Conservation (phyloP, 1,284 basidiomycete species). For the Boletus austroedulis region DNA sequence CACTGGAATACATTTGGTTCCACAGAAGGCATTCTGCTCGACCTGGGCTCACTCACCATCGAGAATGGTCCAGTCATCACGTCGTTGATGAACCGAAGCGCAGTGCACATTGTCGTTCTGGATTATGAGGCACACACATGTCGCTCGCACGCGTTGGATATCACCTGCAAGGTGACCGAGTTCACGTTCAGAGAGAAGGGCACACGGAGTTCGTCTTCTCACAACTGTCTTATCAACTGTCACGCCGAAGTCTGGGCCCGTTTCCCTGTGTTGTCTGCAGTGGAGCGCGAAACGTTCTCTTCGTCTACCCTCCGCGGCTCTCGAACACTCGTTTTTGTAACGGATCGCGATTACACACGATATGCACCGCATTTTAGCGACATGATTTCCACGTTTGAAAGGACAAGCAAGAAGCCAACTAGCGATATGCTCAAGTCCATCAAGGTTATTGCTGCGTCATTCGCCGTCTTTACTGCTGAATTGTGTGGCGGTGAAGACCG, state of each 20-base stretch:
- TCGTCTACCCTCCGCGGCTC: conserved; percentile 33
- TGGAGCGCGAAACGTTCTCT: conserved; percentile 46
- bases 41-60: conserved; percentile 4
- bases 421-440: conserved; percentile 42
- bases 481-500: conserved; percentile 7
- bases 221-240: conserved; percentile 56
- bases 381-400: conserved; percentile 48
- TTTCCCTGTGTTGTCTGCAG: conserved; percentile 56
- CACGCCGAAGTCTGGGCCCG: conserved; percentile 60
- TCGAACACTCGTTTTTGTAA: conserved; percentile 45
- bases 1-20: conserved; percentile 30
- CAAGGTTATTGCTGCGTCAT: conserved; percentile 22
- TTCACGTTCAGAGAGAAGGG: conserved; percentile 49
- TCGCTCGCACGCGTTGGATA: conserved; percentile 46
- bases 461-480: conserved; percentile 20
- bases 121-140: conserved; percentile 34
- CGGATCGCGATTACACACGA: conserved; percentile 36
- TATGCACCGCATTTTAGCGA: conserved; percentile 45
- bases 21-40: conserved; percentile 16
- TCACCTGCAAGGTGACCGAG: conserved; percentile 53
- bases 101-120: conserved; percentile 44
- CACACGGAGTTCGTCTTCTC: conserved; percentile 16
- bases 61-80: conserved; percentile 33
- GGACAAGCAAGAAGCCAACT: conserved; percentile 40
- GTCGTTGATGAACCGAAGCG: conserved; percentile 43